Base-by-base conservation (phyloP, 2,329 filamentous ascomycete genomes). In the Colletotrichum tanaceti region DNA sequence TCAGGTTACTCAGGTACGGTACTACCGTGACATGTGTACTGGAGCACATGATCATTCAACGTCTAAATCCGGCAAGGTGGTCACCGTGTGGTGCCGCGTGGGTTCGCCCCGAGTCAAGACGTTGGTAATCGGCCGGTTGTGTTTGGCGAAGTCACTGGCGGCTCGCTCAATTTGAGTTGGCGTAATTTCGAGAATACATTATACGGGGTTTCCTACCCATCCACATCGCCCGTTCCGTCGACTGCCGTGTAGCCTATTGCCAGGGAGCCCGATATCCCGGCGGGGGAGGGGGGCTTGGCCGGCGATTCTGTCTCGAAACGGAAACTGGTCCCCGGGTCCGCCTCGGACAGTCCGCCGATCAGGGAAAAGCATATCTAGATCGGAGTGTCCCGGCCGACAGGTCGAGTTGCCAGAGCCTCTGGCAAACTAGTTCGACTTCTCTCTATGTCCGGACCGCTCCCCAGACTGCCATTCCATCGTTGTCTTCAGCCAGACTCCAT, bases 141-240 rank as follows among this genome's bases (percentile, higher is more conserved):
- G 41, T 62, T n/a, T 66, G 63, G 63, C 20, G 43, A 22, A n/a
- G 11, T 18, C 10, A 7, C 24, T 14, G 55, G 41, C 41, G 11
- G 10, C 44, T n/a, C 38, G 54, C 60, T 64, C 14, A 54, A 54
- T 64, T 54, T 53, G 58, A 52, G 38, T 43, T 58, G 47, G 49
- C 49, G 54, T 14, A 65, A 68, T 68, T 59, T 68, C 65, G 44
- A 47, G 28, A 50, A 49, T 65, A 65, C 53, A n/a, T n/a, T n/a
- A n/a, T n/a, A n/a, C n/a, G 65, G 60, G 63, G 63, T 61, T 11
- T 32, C 14, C 58, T 58, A 44, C 35, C 58, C 63, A 65, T 41
- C 47, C 38, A n/a, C 46, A 18, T 35, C 38, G n/a, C 44, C 38
- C n/a, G 9, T 50, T 47, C 50, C 43, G 47, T 50, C 52, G 32